Base-by-base conservation (phyloP, 352 stramenopile genomes). In the Elongisporangium prolatum region DNA sequence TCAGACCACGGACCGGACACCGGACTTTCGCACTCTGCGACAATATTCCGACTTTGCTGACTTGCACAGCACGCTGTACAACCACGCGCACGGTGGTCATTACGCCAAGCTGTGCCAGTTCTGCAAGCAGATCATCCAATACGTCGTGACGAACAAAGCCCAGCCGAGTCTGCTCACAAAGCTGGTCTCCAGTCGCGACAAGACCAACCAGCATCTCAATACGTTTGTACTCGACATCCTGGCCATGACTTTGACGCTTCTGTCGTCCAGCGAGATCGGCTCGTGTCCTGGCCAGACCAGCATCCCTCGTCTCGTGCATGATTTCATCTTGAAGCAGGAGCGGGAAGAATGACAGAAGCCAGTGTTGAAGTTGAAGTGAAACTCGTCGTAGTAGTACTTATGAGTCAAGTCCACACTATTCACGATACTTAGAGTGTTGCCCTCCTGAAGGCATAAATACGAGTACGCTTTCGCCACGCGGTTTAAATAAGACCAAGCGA, bases 401-500 rank as follows among this genome's bases (percentile, higher is more conserved):
- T n/a, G n/a, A 22, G 28, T 28, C 40, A 28, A 11, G 7, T n/a
- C n/a, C n/a, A n/a, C n/a, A n/a, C n/a, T n/a, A n/a, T n/a, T n/a
- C n/a, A n/a, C n/a, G n/a, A n/a, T n/a, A n/a, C n/a, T n/a, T n/a
- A n/a, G n/a, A n/a, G n/a, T n/a, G n/a, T n/a, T n/a, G n/a, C n/a
- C n/a, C n/a, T 11, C 1, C 17, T 44, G 1, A 11, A 13, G 4
- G 34, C 34, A 17, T 44, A 44, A 44, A 44, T 44, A 44, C 34
- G 34, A 44, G 34, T 7, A n/a, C n/a, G n/a, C n/a, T n/a, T n/a
- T n/a, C n/a, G n/a, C n/a, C n/a, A 20, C 11, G n/a, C 25, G 34
- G 11, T 17, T 57, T 64, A 77, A 40, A 77, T 77, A 22, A 77
- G 73, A 3, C 69, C 69, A 4, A 73, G 56, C 28, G 69, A 72